Evolutionary conservation across 2,329 filamentous ascomycete species (phyloP).

Genomic region (Colletotrichum falcatum): DNA sequence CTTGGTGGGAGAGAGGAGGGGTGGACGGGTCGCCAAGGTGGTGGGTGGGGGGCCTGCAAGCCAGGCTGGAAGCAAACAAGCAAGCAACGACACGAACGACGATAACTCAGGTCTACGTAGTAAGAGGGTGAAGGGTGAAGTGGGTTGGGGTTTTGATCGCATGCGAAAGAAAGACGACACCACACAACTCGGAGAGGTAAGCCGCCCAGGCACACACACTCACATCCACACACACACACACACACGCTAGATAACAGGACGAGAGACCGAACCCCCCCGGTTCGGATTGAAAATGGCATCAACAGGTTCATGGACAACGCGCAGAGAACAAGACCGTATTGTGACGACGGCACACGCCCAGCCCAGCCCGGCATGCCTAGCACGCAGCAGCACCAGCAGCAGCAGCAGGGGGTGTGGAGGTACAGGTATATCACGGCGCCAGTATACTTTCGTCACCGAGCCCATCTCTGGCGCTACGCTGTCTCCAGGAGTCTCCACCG

Average conservation of each 20-base stretch:
- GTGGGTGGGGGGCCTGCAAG: neutral
- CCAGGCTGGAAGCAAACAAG: slow-evolving; percentile 1
- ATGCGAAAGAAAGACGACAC: no score
- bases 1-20: neutral
- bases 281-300: slow-evolving; percentile 1
- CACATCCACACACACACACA: no score
- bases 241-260: neutral
- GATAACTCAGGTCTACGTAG: neutral
- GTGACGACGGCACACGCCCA: slow-evolving; percentile 11
- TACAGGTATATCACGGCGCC: neutral
- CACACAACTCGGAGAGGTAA: no score
- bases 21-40: neutral
- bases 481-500: neutral
- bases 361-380: no score
- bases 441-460: slow-evolving; percentile 15
- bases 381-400: no score
- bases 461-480: slow-evolving; percentile 2
- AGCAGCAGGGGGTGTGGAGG: neutral
- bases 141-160: no score
- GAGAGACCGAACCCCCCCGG: neutral
- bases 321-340: slow-evolving; percentile 19
- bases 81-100: neutral
- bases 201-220: no score
- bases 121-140: no score
- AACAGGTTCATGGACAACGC: neutral